These are phyloP conservation scores for Calonectria honghensis DNA, from an alignment of 2,329 filamentous ascomycete species.

Conservation along the genomic window DNA sequence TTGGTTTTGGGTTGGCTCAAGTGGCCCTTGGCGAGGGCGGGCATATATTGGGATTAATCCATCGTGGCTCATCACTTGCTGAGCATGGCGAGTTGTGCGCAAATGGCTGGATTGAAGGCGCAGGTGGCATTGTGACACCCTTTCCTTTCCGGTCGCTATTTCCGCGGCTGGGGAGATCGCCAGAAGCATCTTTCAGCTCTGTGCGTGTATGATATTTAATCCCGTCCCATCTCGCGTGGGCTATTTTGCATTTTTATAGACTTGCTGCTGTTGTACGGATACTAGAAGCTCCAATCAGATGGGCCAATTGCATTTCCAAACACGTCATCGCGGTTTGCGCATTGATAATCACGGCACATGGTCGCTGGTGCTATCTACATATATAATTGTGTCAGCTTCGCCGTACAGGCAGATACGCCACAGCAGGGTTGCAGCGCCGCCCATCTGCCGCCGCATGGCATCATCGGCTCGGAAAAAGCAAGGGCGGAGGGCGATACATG, in stretches of 20 bases:
- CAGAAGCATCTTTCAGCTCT: conserved; percentile 28
- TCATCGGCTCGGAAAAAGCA: conserved; percentile 34
- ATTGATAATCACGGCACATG: neutral
- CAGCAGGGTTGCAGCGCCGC: neutral
- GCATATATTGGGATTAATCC: conserved; percentile 33
- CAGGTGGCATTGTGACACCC: neutral
- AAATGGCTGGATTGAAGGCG: conserved; percentile 1
- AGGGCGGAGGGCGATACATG: conserved; percentile 13
- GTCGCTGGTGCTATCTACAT: neutral
- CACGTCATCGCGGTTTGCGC: neutral
- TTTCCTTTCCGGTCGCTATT: neutral
- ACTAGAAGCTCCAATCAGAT: conserved; percentile 34
- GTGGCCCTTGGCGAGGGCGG: conserved; percentile 33
- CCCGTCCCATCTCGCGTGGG: conserved; percentile 41
- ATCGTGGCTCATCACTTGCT: conserved; percentile 13
- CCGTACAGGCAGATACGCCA: neutral
- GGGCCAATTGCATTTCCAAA: conserved; percentile 27
- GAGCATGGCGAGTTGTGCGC: conserved; percentile 14
- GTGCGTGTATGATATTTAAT: conserved; percentile 55
- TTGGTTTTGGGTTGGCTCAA: conserved; percentile 40
- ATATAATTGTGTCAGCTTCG: conserved; percentile 7
- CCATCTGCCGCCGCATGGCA: conserved; percentile 20
- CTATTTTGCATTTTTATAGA: conserved; percentile 36
- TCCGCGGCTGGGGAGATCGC: neutral
- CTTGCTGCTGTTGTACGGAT: conserved; percentile 12